Conservation (phyloP, 2,329 filamentous ascomycete species). For the Colletotrichum graminicola region DNA sequence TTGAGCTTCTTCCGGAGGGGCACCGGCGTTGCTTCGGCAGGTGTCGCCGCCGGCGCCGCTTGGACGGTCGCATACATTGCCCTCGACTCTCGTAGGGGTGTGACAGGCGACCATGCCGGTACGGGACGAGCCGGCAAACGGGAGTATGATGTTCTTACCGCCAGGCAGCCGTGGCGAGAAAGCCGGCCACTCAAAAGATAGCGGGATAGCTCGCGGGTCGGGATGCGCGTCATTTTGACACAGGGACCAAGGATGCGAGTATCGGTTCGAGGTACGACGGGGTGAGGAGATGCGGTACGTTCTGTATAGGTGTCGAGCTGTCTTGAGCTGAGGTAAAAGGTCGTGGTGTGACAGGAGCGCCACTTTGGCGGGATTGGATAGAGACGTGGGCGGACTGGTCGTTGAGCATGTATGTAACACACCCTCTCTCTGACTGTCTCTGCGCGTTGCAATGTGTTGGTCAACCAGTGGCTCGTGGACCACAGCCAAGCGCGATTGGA, state of each 20-base stretch:
- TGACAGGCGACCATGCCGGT: conserved; percentile 27
- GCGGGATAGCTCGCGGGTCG: conserved; percentile 59
- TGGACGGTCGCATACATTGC: conserved; percentile 47
- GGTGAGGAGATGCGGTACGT: background rate
- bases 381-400: background rate
- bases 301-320: background rate
- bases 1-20: conserved; percentile 80
- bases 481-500: conserved; percentile 14
- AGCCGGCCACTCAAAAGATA: conserved; percentile 64
- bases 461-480: conserved; percentile 19
- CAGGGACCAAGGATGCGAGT: background rate
- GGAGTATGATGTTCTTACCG: conserved; percentile 1
- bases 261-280: background rate
- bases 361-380: background rate
- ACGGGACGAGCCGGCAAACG: conserved; percentile 36
- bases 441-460: conserved; percentile 10
- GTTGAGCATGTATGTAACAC: conserved; percentile 2
- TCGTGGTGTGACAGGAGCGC: background rate
- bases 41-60: conserved; percentile 41
- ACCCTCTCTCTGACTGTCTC: conserved; percentile 19
- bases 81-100: background rate
- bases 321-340: background rate
- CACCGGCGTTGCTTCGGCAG: conserved; percentile 47
- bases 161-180: conserved; percentile 57
- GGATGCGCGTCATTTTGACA: conserved; percentile 58